A percentile compares a stretch with the other conserved stretches of the same genome.
These are phyloP conservation scores for Epichloe coenophiala DNA, from an alignment of 2,329 filamentous ascomycete genomes.

Conservation along the genomic window DNA sequence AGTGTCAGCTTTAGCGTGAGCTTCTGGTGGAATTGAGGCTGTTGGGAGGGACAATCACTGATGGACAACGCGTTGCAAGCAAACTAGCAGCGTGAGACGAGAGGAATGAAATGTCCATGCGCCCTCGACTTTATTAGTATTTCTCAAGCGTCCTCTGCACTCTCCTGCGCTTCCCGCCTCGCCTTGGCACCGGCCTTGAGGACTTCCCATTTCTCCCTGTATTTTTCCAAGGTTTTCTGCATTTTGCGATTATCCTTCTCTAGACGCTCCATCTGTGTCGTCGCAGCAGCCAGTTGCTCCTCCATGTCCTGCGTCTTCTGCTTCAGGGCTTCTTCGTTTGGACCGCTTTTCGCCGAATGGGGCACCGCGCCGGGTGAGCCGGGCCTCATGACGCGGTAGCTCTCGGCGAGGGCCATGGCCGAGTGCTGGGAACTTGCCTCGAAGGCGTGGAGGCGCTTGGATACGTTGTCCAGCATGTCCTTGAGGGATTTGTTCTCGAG, in stretches of 20 bases:
- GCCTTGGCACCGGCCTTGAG: conserved; percentile 49
- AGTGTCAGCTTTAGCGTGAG: conserved; percentile 87
- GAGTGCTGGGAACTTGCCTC: conserved; percentile 85
- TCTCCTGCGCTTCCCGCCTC: conserved; percentile 25
- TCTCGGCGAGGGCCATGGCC: conserved; percentile 75
- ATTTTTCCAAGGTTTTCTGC: conserved; percentile 42
- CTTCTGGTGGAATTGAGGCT: conserved; percentile 75
- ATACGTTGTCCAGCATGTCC: conserved; percentile 72
- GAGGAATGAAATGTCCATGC: no score
- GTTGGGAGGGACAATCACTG: no score
- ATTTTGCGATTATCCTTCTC: conserved; percentile 48
- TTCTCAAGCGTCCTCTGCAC: conserved; percentile 19
- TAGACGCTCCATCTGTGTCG: conserved; percentile 50
- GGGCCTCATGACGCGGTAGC: conserved; percentile 50
- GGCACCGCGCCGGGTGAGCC: conserved; percentile 29
- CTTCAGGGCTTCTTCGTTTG: conserved; percentile 23
- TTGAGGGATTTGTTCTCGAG: conserved; percentile 82
- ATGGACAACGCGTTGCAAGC: no score
- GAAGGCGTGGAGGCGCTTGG: conserved; percentile 80
- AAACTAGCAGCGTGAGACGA: no score
- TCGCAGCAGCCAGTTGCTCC: conserved; percentile 44
- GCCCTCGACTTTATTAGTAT: neutral
- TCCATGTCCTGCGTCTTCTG: conserved; percentile 51
- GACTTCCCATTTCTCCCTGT: conserved; percentile 47
- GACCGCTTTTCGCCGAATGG: conserved; percentile 13